Percentiles rank a stretch among this genome's conserved stretches.
These are phyloP conservation scores for Cercospora sp. DNA, from an alignment of 2,329 filamentous ascomycete genomes.

Conservation along the genomic window DNA sequence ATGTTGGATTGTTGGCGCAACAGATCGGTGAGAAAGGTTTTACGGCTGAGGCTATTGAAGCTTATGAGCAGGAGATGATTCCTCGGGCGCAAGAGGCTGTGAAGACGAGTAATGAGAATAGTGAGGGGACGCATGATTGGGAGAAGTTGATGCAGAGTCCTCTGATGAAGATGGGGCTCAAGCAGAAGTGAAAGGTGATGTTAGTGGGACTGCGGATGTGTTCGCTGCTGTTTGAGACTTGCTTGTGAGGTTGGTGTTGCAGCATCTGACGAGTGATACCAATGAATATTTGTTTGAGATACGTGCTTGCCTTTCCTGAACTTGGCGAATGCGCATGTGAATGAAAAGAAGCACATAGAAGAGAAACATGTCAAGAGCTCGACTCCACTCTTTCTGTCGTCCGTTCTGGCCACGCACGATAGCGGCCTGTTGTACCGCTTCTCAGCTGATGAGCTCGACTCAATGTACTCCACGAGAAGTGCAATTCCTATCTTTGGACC, in stretches of 20 bases:
- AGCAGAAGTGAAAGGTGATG: conserved; percentile 17
- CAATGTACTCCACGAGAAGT: not conserved
- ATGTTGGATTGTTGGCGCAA: conserved; percentile 36
- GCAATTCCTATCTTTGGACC: not conserved
- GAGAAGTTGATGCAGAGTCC: conserved; percentile 22
- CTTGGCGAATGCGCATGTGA: not conserved
- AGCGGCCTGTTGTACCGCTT: not conserved
- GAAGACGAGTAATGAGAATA: conserved; percentile 19
- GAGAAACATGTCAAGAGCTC: not conserved
- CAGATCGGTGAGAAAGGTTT: conserved; percentile 19
- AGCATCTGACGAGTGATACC: not conserved
- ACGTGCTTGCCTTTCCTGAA: not conserved
- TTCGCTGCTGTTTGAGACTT: not conserved
- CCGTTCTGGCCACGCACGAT: not conserved
- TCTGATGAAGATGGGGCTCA: conserved; percentile 23
- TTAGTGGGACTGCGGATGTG: not conserved
- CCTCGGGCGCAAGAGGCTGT: conserved; percentile 23
- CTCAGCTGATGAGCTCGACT: not conserved
- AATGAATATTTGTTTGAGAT: not conserved
- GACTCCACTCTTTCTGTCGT: not conserved
- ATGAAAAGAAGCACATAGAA: not conserved
- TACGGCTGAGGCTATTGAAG: conserved; percentile 14
- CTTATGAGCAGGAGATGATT: conserved; percentile 26
- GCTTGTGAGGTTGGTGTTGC: not conserved
- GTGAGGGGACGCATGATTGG: conserved; percentile 24